phyloP scores from a whole-genome alignment of 306 rosid genomes.

The Vigna radiata region DNA sequence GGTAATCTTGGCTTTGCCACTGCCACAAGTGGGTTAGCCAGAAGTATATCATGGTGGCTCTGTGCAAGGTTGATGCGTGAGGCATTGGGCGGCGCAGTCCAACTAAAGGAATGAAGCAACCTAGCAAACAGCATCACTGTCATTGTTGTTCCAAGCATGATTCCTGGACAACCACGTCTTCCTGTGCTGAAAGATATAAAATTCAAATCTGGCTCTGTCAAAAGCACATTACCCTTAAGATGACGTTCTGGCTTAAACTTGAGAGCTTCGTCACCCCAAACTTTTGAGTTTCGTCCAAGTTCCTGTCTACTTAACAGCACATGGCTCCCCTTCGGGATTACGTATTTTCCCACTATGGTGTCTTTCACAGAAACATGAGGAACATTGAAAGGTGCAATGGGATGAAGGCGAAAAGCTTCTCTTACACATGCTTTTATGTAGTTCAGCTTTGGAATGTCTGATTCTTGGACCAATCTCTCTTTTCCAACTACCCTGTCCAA shows the following conservation, averaged over 20 bases:
- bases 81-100: neutral
- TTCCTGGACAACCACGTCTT: constrained; percentile 28
- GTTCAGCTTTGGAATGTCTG: constrained; percentile 44
- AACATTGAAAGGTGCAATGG: constrained; percentile 35
- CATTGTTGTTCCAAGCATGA: constrained; percentile 35
- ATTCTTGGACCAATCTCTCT: constrained; percentile 44
- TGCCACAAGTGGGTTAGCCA: neutral
- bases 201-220: constrained; percentile 37
- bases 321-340: constrained; percentile 57
- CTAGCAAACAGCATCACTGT: constrained; percentile 7
- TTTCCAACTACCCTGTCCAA: constrained; percentile 4
- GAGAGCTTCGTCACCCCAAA: constrained; percentile 46
- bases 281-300: constrained; percentile 33
- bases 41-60: neutral
- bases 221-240: neutral
- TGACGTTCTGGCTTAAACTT: constrained; percentile 54
- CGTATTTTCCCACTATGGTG: constrained; percentile 45
- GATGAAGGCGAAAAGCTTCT: constrained; percentile 50
- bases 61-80: neutral
- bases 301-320: constrained; percentile 46
- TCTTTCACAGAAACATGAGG: constrained; percentile 47
- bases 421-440: constrained; percentile 39
- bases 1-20: neutral
- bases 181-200: constrained; percentile 41
- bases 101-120: neutral